Conservation (phyloP, 2,329 filamentous ascomycete genomes). For the Fusarium protoensiforme region DNA sequence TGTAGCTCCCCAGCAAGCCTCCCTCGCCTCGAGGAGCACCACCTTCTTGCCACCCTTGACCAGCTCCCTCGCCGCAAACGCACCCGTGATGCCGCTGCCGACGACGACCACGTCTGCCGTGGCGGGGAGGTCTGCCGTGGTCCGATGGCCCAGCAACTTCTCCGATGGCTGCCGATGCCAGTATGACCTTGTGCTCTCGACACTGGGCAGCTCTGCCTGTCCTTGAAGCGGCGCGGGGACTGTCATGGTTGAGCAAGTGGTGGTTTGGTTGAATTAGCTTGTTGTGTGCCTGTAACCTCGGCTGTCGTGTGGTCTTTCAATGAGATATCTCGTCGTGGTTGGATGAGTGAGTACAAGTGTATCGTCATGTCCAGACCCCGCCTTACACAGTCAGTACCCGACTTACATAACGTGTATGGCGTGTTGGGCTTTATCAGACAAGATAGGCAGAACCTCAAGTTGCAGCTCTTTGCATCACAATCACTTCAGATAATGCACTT, state of each 20-base stretch:
- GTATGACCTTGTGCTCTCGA: slow-evolving; percentile 72
- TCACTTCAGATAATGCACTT: neutral
- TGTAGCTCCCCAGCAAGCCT: slow-evolving; percentile 86
- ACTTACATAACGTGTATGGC: neutral
- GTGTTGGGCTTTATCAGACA: neutral
- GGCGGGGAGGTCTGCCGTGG: slow-evolving; percentile 71
- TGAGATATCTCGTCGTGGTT: neutral
- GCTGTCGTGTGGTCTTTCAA: neutral
- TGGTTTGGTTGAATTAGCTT: neutral
- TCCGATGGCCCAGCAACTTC: slow-evolving; percentile 73
- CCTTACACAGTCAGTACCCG: neutral
- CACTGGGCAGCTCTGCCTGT: slow-evolving; percentile 68
- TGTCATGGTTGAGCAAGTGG: slow-evolving; percentile 44
- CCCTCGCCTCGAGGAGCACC: slow-evolving; percentile 80
- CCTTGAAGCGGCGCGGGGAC: slow-evolving; percentile 43
- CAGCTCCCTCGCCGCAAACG: slow-evolving; percentile 75
- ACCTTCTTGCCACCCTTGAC: slow-evolving; percentile 64
- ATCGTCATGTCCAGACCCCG: neutral
- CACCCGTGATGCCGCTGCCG: slow-evolving; percentile 81
- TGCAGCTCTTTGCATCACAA: neutral
- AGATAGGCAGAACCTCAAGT: neutral
- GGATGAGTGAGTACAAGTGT: neutral
- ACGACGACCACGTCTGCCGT: slow-evolving; percentile 76
- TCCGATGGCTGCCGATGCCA: slow-evolving; percentile 78
- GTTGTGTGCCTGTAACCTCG: neutral